Conservation (phyloP, 1,284 basidiomycete genomes). For the Melampsora larici-populina region DNA sequence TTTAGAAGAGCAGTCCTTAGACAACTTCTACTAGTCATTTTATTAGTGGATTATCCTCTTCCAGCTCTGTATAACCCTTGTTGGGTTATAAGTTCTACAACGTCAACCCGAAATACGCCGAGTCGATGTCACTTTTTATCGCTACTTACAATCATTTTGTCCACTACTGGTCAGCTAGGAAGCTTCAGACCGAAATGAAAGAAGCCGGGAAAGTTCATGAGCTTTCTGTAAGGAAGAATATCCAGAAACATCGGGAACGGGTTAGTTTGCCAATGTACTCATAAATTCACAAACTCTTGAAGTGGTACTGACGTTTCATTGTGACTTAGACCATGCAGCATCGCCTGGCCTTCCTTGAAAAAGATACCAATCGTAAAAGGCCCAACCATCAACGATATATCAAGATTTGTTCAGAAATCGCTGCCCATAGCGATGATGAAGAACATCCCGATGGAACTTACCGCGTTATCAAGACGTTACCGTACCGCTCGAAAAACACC, state of each 20-base stretch:
- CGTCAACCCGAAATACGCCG: conserved; percentile 2
- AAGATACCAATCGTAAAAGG: neutral
- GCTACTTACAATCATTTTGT: conserved; percentile 24
- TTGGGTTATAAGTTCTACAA: too few relatives aligned
- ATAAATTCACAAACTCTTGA: neutral
- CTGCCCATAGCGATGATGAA: conserved; percentile 21
- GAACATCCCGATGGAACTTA: neutral
- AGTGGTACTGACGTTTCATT: neutral
- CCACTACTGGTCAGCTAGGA: neutral
- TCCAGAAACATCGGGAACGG: neutral
- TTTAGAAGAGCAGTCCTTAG: too few relatives aligned
- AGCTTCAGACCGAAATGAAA: conserved; percentile 20
- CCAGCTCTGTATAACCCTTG: too few relatives aligned
- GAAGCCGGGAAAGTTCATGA: neutral
- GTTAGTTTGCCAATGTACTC: neutral
- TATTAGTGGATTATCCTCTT: too few relatives aligned
- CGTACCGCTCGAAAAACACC: conserved; percentile 23
- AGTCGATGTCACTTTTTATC: neutral
- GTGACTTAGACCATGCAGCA: neutral
- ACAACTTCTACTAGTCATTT: too few relatives aligned
- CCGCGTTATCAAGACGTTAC: conserved; percentile 21
- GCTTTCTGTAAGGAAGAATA: neutral
- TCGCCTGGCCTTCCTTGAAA: neutral
- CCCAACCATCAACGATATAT: neutral
- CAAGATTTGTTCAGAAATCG: neutral